Evolutionary conservation across 257 asterid species (phyloP), one percentile per base, ranked within the genome.

Genomic region (Voacanga thouarsii): DNA sequence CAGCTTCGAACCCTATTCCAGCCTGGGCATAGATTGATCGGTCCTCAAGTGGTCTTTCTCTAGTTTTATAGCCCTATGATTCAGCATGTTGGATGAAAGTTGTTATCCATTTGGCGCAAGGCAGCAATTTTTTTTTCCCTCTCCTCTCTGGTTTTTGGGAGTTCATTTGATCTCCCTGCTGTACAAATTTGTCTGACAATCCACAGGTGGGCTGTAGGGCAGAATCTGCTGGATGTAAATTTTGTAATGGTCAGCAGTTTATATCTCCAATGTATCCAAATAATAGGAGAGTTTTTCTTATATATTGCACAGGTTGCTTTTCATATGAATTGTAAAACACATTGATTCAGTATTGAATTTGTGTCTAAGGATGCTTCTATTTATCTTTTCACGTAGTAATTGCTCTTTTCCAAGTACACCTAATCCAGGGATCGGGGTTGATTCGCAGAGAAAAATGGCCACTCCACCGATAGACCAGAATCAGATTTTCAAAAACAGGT

Each of bases 11-110:
- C 97, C 97, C 41, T 94, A 88, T 80, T 85, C 97, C 33, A 89
- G 92, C 85, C 85, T 94, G 92, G 96, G 96, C 80, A 89, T 94
- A 39, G 97, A 94, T 83, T 94, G 85, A 92, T 47, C 60, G 39
- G 49, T 57, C 51, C 51, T 68, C 53, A n/a, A 67, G 79, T 51
- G 14, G 15, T 23, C 53, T 4, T 45, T 73, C 37, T 75, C 53
- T 3, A 41, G 10, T 10, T 55, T 55, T 21, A 55, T 26, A 55
- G 4, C 47, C 9, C 47, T 43, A 43, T 43, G 47, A 43, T 43
- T 43, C 47, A 43, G 47, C 9, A 1, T 43, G 2, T 43, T 77
- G 59, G 45, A 75, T 75, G 47, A 53, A 7, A 64, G 66, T 14
- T 67, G 33, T 18, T 63, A 28, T 33, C 28, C 72, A 43, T 64